These are phyloP conservation scores for Neodidymelliopsis sp. DNA, from an alignment of 2,329 filamentous ascomycete species.

Conservation along the genomic window DNA sequence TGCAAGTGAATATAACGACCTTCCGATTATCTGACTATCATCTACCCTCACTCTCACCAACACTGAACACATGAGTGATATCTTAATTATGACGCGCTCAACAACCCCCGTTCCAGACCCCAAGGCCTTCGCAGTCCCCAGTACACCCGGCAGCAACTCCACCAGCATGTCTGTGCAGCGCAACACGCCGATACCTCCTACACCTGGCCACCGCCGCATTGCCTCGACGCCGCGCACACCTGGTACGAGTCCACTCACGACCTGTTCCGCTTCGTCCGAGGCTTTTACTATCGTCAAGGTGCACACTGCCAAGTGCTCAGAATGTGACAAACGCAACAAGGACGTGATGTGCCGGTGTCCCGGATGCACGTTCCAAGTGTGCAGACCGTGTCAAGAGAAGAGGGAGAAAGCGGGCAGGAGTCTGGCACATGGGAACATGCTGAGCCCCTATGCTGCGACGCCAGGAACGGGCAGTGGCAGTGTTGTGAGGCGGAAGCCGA, in stretches of 20 bases:
- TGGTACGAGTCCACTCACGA: slow-evolving; percentile 1
- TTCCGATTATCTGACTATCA: background rate
- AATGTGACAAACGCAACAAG: slow-evolving; percentile 45
- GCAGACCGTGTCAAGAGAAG: slow-evolving; percentile 34
- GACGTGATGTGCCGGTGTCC: slow-evolving; percentile 43
- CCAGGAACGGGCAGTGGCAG: background rate
- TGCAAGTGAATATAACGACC: background rate
- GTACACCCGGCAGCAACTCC: background rate
- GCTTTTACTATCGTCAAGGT: slow-evolving; percentile 34
- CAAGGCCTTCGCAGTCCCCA: background rate
- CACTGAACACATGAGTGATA: too few species aligned
- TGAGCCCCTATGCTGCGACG: slow-evolving; percentile 8
- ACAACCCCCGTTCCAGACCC: background rate
- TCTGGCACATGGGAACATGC: slow-evolving; percentile 36
- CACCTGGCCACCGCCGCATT: slow-evolving; percentile 7
- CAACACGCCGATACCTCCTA: slow-evolving; percentile 6
- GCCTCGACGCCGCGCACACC: slow-evolving; percentile 17
- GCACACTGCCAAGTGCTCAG: slow-evolving; percentile 49
- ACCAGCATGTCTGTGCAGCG: background rate
- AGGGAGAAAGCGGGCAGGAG: slow-evolving; percentile 19
- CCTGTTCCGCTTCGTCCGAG: slow-evolving; percentile 30
- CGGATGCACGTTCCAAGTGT: slow-evolving; percentile 46
- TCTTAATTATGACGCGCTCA: slow-evolving; percentile 4
- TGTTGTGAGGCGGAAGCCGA: slow-evolving; percentile 9
- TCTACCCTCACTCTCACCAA: background rate